Conservation (phyloP, 768 basidiomycete species). For the Calocybe cyanea region DNA sequence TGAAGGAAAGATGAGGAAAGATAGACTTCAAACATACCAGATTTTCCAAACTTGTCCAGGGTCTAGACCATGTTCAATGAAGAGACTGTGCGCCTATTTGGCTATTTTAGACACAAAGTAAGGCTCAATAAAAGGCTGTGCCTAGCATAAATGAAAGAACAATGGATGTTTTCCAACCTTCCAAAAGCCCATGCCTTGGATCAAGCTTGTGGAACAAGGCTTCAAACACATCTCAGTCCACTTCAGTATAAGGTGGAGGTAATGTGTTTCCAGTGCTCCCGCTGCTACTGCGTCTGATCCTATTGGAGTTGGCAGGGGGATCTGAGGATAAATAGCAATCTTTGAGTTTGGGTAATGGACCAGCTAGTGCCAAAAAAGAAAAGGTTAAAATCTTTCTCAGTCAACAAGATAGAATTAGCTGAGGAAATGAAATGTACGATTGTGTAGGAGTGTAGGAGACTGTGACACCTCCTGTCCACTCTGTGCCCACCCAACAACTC, state of each 20-base stretch:
- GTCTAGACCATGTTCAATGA: conserved; percentile 57
- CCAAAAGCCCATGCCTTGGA: conserved; percentile 50
- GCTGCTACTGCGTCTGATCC: conserved; percentile 11
- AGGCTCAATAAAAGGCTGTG: background rate
- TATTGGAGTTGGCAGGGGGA: no score
- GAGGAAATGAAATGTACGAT: conserved; percentile 34
- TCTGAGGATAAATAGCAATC: conserved; percentile 19
- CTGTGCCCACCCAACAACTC: conserved; percentile 68
- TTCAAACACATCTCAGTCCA: conserved; percentile 53
- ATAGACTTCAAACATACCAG: conserved; percentile 38
- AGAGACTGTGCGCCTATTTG: conserved; percentile 60
- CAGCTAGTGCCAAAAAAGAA: conserved; percentile 32
- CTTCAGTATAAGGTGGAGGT: conserved; percentile 44
- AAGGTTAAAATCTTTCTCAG: conserved; percentile 4
- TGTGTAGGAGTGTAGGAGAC: conserved; percentile 35
- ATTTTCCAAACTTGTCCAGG: conserved; percentile 58
- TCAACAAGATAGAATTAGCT: background rate
- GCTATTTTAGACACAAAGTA: conserved; percentile 48
- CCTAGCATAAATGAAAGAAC: background rate
- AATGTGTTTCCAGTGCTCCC: conserved; percentile 6
- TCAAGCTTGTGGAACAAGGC: conserved; percentile 47
- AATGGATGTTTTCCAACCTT: conserved; percentile 32
- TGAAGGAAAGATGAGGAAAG: background rate
- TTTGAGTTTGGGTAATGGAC: conserved; percentile 41
- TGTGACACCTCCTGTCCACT: conserved; percentile 40